Evolutionary conservation across 352 stramenopile genomes (phyloP).

Genomic region (Pythium volutum): DNA sequence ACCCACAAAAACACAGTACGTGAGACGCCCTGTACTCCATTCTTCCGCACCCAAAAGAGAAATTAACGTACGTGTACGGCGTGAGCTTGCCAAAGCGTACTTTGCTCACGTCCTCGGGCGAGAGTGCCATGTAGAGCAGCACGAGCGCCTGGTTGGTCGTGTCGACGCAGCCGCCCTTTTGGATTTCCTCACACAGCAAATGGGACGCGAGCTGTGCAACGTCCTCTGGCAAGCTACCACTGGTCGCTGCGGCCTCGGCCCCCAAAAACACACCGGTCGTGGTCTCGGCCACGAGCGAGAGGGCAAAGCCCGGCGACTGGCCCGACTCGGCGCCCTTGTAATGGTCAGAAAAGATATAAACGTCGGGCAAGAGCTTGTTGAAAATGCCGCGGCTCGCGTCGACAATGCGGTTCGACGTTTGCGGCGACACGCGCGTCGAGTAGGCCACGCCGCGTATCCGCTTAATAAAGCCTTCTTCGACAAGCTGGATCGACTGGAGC

Average conservation of each 20-base stretch:
- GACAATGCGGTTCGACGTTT: slow-evolving; percentile 97
- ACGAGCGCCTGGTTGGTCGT: slow-evolving; percentile 94
- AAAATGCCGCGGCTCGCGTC: slow-evolving; percentile 95
- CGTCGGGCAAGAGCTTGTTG: slow-evolving; percentile 97
- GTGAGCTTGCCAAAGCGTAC: slow-evolving; percentile 89
- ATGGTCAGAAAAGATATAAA: slow-evolving; percentile 99
- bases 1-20: not conserved
- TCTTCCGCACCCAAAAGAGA: not conserved
- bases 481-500: slow-evolving; percentile 93
- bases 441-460: slow-evolving; percentile 96
- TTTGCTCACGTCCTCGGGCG: slow-evolving; percentile 97
- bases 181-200: slow-evolving; percentile 97
- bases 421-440: slow-evolving; percentile 96
- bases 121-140: slow-evolving; percentile 97
- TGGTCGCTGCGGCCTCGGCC: slow-evolving; percentile 87
- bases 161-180: slow-evolving; percentile 92
- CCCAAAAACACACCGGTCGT: slow-evolving; percentile 94
- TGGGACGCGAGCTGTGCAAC: slow-evolving; percentile 92
- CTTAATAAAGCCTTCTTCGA: slow-evolving; percentile 98
- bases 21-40: not conserved
- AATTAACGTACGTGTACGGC: slow-evolving; percentile 57
- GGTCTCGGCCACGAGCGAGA: slow-evolving; percentile 96
- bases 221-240: slow-evolving; percentile 93
- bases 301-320: slow-evolving; percentile 89
- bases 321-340: slow-evolving; percentile 91